Evolutionary conservation across 768 basidiomycete species (phyloP).

Genomic region (Lentinula sp.): DNA sequence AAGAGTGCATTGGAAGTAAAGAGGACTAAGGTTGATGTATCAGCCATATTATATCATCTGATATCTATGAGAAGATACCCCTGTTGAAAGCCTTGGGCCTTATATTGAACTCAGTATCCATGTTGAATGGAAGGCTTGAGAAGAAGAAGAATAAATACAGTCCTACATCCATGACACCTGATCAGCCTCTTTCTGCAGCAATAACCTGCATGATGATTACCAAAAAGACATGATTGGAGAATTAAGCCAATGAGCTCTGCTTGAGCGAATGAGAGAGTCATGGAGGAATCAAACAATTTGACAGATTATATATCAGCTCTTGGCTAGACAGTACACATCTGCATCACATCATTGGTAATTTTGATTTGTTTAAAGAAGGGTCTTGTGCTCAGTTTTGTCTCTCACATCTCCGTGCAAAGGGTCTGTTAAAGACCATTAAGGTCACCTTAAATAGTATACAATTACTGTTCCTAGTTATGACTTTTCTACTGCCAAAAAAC

Average conservation of each 20-base stretch:
- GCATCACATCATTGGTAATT: too few species aligned
- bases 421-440: too few species aligned
- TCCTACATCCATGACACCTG: neutral
- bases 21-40: neutral
- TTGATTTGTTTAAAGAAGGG: too few species aligned
- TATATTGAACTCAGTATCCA: neutral
- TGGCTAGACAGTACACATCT: too few species aligned
- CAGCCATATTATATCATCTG: neutral
- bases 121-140: neutral
- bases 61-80: neutral
- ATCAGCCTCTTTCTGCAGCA: neutral
- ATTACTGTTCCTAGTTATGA: too few species aligned
- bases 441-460: too few species aligned
- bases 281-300: neutral
- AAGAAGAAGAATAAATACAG: neutral
- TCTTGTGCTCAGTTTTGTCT: too few species aligned
- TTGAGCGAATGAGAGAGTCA: neutral
- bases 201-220: neutral
- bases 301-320: too few species aligned
- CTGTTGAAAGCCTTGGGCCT: neutral
- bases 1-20: neutral
- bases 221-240: neutral
- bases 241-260: constrained; percentile 2
- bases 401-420: too few species aligned
- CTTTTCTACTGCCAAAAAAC: too few species aligned